Evolutionary conservation across 441 rosid genomes (phyloP).

Genomic region (Pelargonium myrrhifolium): DNA sequence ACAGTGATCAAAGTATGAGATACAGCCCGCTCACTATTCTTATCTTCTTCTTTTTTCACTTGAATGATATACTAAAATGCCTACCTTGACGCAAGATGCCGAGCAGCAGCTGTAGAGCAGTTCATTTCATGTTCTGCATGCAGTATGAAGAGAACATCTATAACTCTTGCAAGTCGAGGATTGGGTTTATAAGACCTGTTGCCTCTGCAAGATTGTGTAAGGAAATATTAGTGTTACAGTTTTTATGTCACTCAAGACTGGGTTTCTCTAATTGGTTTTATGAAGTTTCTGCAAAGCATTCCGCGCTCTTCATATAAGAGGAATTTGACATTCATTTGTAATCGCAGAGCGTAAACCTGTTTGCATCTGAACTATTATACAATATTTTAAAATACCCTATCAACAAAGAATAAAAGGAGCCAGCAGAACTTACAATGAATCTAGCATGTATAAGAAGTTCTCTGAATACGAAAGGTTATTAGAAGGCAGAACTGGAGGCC

Average conservation of each 20-base stretch:
- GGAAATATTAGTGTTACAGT: not conserved
- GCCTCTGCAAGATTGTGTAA: constrained; percentile 51
- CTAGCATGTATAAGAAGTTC: constrained; percentile 91
- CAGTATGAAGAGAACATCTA: constrained; percentile 81
- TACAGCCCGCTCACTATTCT: not conserved
- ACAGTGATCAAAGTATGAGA: not conserved
- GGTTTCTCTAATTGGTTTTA: too few relatives aligned
- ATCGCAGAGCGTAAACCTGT: not conserved
- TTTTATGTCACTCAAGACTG: not conserved
- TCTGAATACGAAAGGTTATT: constrained; percentile 80
- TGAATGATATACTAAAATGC: constrained; percentile 6
- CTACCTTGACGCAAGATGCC: constrained; percentile 96
- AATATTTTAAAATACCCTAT: not conserved
- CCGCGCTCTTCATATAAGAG: too few relatives aligned
- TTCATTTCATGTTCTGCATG: constrained; percentile 99
- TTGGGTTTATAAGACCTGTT: constrained; percentile 83
- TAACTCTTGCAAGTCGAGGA: constrained; percentile 80
- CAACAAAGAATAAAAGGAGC: not conserved
- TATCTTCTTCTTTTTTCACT: not conserved
- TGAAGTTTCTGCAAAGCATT: too few relatives aligned
- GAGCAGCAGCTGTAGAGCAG: constrained; percentile 94
- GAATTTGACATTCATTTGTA: not conserved
- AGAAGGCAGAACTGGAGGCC: constrained; percentile 90
- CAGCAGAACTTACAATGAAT: constrained; percentile 58
- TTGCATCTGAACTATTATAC: not conserved